A percentile compares a stretch with the other conserved stretches of the same genome.
Evolutionary conservation across 306 rosid species (phyloP).

Genomic region (Pueraria montana): DNA sequence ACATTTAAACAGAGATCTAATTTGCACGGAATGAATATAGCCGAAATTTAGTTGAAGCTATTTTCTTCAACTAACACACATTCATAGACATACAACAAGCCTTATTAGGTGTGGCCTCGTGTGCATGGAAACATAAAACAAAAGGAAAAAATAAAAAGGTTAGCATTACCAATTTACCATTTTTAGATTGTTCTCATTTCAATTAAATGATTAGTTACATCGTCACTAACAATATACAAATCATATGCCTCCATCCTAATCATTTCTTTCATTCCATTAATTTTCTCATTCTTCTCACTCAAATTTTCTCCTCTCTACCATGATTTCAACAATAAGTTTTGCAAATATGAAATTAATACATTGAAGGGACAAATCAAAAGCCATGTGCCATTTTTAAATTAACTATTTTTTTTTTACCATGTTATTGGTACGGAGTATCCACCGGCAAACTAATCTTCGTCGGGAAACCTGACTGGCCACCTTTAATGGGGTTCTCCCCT

Average conservation of each 20-base stretch:
- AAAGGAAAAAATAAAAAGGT: background rate
- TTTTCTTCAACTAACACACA: background rate
- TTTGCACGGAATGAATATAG: constrained; percentile 20
- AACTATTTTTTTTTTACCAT: no score
- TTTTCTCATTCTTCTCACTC: background rate
- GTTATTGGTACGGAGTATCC: no score
- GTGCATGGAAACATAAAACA: background rate
- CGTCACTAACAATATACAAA: background rate
- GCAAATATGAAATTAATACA: background rate
- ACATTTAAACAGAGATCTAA: background rate
- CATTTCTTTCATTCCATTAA: background rate
- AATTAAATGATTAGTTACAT: background rate
- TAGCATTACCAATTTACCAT: background rate
- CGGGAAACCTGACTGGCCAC: no score
- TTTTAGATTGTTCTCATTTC: background rate
- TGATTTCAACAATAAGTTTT: background rate
- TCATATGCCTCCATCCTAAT: no score
- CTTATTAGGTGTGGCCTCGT: background rate
- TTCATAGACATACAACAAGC: background rate
- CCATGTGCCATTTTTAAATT: background rate
- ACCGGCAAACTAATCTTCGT: no score
- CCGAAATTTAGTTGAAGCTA: constrained; percentile 17
- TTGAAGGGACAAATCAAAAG: background rate
- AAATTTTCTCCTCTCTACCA: background rate
- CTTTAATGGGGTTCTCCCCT: no score